Percentiles rank a stretch among this genome's conserved stretches.
phyloP scores from a whole-genome alignment of 2,329 filamentous ascomycete genomes.

The Fusarium sp. region DNA sequence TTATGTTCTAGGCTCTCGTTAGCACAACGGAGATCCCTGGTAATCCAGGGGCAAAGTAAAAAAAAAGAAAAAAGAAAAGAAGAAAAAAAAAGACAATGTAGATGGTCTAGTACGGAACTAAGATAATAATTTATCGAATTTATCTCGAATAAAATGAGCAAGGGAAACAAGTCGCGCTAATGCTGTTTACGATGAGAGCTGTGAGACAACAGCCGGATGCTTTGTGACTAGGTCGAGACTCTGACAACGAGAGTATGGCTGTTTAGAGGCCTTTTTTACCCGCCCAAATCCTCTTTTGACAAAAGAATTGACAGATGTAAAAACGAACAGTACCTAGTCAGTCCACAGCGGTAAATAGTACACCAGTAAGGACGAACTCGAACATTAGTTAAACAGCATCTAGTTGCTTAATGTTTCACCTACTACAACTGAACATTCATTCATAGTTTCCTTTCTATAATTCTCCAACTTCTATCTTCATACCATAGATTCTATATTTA shows the following conservation, averaged over 20 bases:
- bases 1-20: background rate
- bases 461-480: background rate
- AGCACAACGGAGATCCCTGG: background rate
- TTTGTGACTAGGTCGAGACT: too few relatives aligned
- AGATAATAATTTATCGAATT: conserved; percentile 32
- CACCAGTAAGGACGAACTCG: too few relatives aligned
- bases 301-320: too few relatives aligned
- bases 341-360: too few relatives aligned
- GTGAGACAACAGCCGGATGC: conserved; percentile 26
- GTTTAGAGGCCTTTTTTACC: too few relatives aligned
- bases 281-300: too few relatives aligned
- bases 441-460: background rate
- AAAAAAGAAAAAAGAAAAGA: background rate
- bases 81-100: conserved; percentile 8
- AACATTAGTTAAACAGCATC: too few relatives aligned
- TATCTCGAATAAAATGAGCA: conserved; percentile 27
- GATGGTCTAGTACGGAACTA: conserved; percentile 37
- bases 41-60: background rate
- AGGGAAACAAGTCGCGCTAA: conserved; percentile 16
- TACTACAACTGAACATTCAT: background rate
- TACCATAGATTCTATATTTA: background rate
- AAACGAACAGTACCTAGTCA: background rate
- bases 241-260: too few relatives aligned
- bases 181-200: conserved; percentile 39
- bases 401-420: background rate